Conservation (phyloP, 176 grass and related monocot genomes). For the Oryza coarctata region DNA sequence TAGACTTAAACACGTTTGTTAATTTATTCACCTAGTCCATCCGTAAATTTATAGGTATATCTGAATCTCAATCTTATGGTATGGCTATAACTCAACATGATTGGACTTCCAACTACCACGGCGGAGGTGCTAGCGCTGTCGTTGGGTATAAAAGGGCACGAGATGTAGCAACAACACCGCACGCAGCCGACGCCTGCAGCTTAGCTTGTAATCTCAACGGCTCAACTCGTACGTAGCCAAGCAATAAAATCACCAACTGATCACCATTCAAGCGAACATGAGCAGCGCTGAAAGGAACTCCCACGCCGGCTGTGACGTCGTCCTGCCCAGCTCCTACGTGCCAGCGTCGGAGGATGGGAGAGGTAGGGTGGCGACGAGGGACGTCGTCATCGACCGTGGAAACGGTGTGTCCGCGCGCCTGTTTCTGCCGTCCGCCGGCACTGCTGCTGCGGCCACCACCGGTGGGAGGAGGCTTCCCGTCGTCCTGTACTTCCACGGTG, state of each 20-base stretch:
- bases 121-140: neutral
- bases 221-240: no score
- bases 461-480: conserved; percentile 33
- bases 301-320: neutral
- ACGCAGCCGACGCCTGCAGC: no score
- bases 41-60: no score
- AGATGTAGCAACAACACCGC: neutral
- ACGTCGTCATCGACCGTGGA: neutral
- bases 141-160: neutral
- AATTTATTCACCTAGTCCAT: no score
- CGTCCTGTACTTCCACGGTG: conserved; percentile 50
- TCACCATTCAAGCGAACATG: neutral
- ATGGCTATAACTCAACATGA: no score
- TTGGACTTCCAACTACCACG: neutral
- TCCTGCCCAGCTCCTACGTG: neutral
- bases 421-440: conserved; percentile 17
- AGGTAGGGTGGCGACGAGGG: neutral
- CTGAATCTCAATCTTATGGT: no score
- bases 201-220: no score
- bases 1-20: no score
- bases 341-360: neutral
- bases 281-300: neutral
- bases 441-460: neutral
- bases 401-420: neutral
- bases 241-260: no score